Conservation (phyloP, 331 rosid species). For the Acacia concinna region DNA sequence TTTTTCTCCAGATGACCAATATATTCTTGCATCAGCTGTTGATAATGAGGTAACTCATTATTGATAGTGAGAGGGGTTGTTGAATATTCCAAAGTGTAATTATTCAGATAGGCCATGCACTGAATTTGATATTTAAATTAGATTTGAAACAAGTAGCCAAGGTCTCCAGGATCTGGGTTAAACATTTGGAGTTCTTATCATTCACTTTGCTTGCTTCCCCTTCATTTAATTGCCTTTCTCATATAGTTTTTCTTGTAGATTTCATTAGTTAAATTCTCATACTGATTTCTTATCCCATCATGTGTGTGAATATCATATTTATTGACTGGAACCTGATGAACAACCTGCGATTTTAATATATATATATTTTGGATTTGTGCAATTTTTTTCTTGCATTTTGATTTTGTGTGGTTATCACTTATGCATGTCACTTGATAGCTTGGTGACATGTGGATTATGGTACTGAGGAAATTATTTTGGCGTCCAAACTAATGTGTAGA, state of each 20-base stretch:
- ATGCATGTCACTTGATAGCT: background rate
- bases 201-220: slow-evolving; percentile 17
- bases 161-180: background rate
- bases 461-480: background rate
- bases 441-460: slow-evolving; percentile 8
- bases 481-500: slow-evolving; percentile 29
- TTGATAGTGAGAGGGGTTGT: slow-evolving; percentile 17
- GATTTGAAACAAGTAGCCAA: slow-evolving; percentile 9
- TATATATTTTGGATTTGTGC: background rate
- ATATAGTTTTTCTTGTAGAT: background rate
- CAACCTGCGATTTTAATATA: too few relatives aligned
- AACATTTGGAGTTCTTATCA: background rate
- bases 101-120: slow-evolving; percentile 19
- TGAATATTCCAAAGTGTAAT: slow-evolving; percentile 13
- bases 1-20: slow-evolving; percentile 87
- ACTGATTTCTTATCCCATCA: background rate
- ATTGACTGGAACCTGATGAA: background rate
- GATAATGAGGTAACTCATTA: slow-evolving; percentile 70
- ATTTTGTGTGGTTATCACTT: background rate
- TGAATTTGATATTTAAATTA: slow-evolving; percentile 10
- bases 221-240: background rate
- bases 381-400: background rate
- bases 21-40: slow-evolving; percentile 77
- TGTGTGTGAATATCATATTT: background rate
- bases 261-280: background rate